A percentile compares a stretch with the other conserved stretches of the same genome.
Evolutionary conservation across 805 yeast genomes (phyloP).

Genomic region (Blastobotrys parvus): DNA sequence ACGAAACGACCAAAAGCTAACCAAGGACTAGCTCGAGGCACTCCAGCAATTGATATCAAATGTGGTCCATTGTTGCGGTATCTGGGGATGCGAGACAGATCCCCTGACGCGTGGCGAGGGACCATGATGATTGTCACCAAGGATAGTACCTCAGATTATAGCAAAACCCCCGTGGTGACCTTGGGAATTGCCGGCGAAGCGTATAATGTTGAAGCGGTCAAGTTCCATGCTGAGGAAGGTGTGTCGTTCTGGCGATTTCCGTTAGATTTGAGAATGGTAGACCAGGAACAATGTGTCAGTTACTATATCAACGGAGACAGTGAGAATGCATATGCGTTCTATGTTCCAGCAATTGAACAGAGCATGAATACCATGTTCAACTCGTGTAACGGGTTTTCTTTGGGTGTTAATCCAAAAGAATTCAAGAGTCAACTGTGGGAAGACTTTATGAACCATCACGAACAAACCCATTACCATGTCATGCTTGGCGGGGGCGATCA

Average conservation of each 20-base stretch:
- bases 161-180: constrained; percentile 25
- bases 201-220: constrained; percentile 24
- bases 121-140: constrained; percentile 57
- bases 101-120: constrained; percentile 50
- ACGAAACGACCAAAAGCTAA: not conserved
- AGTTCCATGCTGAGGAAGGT: constrained; percentile 38
- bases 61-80: constrained; percentile 71
- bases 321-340: constrained; percentile 51
- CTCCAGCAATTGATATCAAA: constrained; percentile 19
- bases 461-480: constrained; percentile 64
- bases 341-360: constrained; percentile 51
- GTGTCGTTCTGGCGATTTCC: constrained; percentile 59
- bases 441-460: constrained; percentile 68
- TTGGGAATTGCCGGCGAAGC: constrained; percentile 5
- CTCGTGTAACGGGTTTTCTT: constrained; percentile 88
- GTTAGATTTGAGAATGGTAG: constrained; percentile 41
- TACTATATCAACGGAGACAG: constrained; percentile 47
- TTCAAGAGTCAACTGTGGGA: constrained; percentile 79
- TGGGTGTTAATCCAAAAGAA: constrained; percentile 53
- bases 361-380: constrained; percentile 77
- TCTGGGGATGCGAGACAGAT: constrained; percentile 50
- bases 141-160: constrained; percentile 27
- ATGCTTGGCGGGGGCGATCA: constrained; percentile 99
- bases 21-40: constrained; percentile 11
- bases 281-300: constrained; percentile 51